Conservation (phyloP, 768 basidiomycete species). For the Lactarius evosmus region DNA sequence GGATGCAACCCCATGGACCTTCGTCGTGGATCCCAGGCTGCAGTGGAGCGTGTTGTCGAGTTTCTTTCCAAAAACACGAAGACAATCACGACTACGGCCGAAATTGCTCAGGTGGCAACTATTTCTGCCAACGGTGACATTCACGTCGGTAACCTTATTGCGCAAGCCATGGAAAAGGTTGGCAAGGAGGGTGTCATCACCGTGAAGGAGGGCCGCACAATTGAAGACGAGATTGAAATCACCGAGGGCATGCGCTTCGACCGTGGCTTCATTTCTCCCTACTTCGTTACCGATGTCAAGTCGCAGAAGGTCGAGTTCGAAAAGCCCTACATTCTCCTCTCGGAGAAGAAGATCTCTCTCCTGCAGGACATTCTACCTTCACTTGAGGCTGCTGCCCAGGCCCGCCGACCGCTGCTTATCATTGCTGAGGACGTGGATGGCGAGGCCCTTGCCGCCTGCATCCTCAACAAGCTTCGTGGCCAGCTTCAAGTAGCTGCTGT, state of each 20-base stretch:
- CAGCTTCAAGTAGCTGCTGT: constrained; percentile 92
- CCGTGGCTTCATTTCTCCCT: constrained; percentile 96
- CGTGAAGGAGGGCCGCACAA: constrained; percentile 97
- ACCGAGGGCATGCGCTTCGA: constrained; percentile 99
- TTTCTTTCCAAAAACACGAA: constrained; percentile 86
- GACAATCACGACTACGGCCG: constrained; percentile 93
- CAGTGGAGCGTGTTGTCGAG: constrained; percentile 87
- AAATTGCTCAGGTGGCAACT: constrained; percentile 99
- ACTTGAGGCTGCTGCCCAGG: constrained; percentile 76
- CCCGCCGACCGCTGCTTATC: constrained; percentile 88
- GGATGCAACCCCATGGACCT: constrained; percentile 99
- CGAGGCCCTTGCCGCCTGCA: constrained; percentile 95
- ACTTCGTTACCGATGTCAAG: constrained; percentile 99
- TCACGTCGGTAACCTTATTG: constrained; percentile 92
- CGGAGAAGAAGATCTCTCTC: constrained; percentile 96
- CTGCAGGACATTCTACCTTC: constrained; percentile 94
- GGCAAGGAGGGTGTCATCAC: constrained; percentile 99
- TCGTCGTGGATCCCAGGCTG: constrained; percentile 94
- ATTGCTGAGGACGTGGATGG: constrained; percentile 98
- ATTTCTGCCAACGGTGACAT: constrained; percentile 64
- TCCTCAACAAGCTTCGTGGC: constrained; percentile 98
- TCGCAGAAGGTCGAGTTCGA: constrained; percentile 93
- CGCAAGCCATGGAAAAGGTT: constrained; percentile 99
- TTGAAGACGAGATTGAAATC: constrained; percentile 98
- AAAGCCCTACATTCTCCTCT: constrained; percentile 90